Evolutionary conservation across 108 stramenopile species (phyloP).

Genomic region (Conticribra weissflogii): DNA sequence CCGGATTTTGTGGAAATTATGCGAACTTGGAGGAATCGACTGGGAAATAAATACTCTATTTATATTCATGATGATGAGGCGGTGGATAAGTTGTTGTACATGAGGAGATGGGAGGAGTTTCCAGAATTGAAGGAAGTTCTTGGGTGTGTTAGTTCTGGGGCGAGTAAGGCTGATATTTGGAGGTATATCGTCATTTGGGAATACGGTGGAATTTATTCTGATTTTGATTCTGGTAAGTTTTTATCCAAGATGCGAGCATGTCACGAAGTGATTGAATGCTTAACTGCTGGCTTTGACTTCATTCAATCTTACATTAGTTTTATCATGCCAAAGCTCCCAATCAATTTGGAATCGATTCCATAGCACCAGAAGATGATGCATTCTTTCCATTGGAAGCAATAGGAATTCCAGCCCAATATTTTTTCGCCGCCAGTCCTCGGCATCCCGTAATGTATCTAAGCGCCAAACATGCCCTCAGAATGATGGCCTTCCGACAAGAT

Average conservation of each 20-base stretch:
- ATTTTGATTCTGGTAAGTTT: constrained; percentile 74
- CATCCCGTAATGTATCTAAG: constrained; percentile 66
- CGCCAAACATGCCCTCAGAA: constrained; percentile 27
- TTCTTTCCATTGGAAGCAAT: constrained; percentile 57
- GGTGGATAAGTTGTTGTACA: constrained; percentile 52
- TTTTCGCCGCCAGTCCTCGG: constrained; percentile 61
- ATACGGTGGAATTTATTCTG: constrained; percentile 74
- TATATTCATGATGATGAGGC: constrained; percentile 76
- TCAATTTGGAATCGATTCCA: constrained; percentile 36
- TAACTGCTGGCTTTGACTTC: too few species aligned
- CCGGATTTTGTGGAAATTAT: constrained; percentile 31
- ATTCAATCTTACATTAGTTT: too few species aligned
- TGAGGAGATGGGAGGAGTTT: constrained; percentile 50
- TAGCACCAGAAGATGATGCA: constrained; percentile 57
- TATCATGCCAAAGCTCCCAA: too few species aligned
- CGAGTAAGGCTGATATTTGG: constrained; percentile 69
- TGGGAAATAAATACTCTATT: constrained; percentile 51
- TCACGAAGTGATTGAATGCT: too few species aligned
- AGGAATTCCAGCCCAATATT: constrained; percentile 61
- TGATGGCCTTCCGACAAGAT: constrained; percentile 13
- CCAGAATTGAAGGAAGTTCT: constrained; percentile 55
- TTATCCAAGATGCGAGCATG: too few species aligned
- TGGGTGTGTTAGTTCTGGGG: constrained; percentile 48
- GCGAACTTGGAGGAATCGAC: constrained; percentile 44
- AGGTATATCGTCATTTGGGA: constrained; percentile 54